These are phyloP conservation scores for Cyberlindnera bimundalis DNA, from an alignment of 805 yeast species.

Conservation along the genomic window DNA sequence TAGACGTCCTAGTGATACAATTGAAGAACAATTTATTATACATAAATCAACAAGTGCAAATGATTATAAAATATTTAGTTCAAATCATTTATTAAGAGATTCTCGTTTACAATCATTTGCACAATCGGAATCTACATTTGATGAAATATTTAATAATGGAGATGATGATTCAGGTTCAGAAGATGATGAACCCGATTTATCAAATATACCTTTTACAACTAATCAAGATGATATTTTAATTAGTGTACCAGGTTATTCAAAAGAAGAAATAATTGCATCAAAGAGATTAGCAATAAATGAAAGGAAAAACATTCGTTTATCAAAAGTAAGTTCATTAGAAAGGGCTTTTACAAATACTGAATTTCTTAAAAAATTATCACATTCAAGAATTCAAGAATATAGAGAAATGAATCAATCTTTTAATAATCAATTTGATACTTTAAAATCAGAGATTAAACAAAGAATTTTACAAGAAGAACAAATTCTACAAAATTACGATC, in stretches of 20 bases:
- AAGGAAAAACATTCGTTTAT: conserved; percentile 24
- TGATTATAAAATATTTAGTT: conserved; percentile 24
- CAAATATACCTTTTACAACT: conserved; percentile 19
- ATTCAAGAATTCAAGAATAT: conserved; percentile 20
- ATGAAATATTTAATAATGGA: conserved; percentile 23
- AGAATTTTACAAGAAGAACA: conserved; percentile 6
- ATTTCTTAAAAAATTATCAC: conserved; percentile 17
- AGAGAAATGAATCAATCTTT: conserved; percentile 18
- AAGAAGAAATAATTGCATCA: conserved; percentile 26
- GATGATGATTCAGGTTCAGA: conserved; percentile 28
- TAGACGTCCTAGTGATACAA: conserved; percentile 9
- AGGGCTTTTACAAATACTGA: conserved; percentile 19
- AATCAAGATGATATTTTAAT: conserved; percentile 25
- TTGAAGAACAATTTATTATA: conserved; percentile 22
- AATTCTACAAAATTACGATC: conserved; percentile 1
- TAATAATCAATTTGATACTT: conserved; percentile 7
- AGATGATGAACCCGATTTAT: conserved; percentile 27
- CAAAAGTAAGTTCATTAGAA: conserved; percentile 23
- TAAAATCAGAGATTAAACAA: conserved; percentile 6
- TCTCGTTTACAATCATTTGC: conserved; percentile 26
- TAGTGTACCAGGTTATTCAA: conserved; percentile 27
- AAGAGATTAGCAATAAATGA: conserved; percentile 24
- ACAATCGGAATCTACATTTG: conserved; percentile 24
- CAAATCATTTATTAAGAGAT: conserved; percentile 24
- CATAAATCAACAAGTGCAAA: conserved; percentile 28